phyloP scores from a whole-genome alignment of 2,329 filamentous ascomycete genomes.

The Trichoderma sp. region DNA sequence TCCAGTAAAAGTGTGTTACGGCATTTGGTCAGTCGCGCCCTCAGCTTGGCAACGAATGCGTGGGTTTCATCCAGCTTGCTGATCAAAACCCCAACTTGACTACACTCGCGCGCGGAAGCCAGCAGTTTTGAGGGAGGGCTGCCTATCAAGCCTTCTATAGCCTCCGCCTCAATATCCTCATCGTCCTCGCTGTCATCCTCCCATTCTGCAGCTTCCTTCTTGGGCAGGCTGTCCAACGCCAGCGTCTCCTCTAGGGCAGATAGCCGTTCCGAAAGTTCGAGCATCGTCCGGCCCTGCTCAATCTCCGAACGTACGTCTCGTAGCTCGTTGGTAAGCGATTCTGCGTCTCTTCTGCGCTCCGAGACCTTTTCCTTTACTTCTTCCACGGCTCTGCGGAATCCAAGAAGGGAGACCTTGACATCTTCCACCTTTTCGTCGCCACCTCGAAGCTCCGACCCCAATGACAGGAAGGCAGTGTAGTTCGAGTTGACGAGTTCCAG shows the following conservation, averaged over 20 bases:
- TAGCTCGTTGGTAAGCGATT: conserved; percentile 66
- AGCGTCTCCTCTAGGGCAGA: conserved; percentile 65
- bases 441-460: conserved; percentile 79
- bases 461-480: conserved; percentile 84
- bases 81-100: conserved; percentile 47
- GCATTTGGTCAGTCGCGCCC: conserved; percentile 56
- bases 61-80: conserved; percentile 50
- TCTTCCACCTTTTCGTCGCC: conserved; percentile 92
- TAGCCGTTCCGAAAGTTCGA: conserved; percentile 68
- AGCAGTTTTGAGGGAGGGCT: conserved; percentile 53
- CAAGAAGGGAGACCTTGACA: conserved; percentile 81
- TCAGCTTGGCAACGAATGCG: conserved; percentile 55
- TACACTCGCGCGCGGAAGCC: conserved; percentile 51
- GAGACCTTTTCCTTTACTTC: conserved; percentile 69
- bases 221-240: conserved; percentile 51
- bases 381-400: conserved; percentile 80
- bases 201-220: conserved; percentile 34
- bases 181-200: conserved; percentile 48
- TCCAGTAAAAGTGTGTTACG: conserved; percentile 61
- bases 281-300: conserved; percentile 60
- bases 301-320: conserved; percentile 64
- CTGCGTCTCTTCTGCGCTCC: conserved; percentile 65
- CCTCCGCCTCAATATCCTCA: conserved; percentile 40
- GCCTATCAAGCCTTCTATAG: conserved; percentile 43
- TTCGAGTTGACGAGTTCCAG: conserved; percentile 94